These are phyloP conservation scores for Remersonia thermophila DNA, from an alignment of 2,329 filamentous ascomycete species.

Conservation along the genomic window DNA sequence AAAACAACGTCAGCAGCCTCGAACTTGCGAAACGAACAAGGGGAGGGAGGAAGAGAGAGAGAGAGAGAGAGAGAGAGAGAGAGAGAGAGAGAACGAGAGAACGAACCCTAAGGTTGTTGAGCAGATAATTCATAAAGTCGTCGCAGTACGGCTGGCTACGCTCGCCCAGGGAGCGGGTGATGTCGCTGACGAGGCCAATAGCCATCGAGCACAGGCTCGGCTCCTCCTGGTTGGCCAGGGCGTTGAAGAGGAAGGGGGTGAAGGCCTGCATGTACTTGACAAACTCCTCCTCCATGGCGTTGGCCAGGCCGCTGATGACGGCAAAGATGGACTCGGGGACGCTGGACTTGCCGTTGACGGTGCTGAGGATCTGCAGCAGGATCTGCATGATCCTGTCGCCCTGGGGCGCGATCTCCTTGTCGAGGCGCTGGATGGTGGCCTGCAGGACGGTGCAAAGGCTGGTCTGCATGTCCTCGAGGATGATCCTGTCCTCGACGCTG, in stretches of 20 bases:
- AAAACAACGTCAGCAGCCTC: slow-evolving; percentile 1
- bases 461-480: slow-evolving; percentile 94
- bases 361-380: slow-evolving; percentile 67
- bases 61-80: no score
- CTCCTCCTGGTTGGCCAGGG: slow-evolving; percentile 90
- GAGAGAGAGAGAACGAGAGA: no score
- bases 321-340: slow-evolving; percentile 92
- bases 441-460: slow-evolving; percentile 85
- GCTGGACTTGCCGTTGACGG: slow-evolving; percentile 71
- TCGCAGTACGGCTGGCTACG: slow-evolving; percentile 93
- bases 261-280: slow-evolving; percentile 97
- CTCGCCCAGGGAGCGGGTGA: slow-evolving; percentile 80
- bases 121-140: slow-evolving; percentile 92
- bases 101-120: slow-evolving; percentile 76
- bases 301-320: slow-evolving; percentile 81
- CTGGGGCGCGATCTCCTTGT: slow-evolving; percentile 80
- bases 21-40: not conserved
- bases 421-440: slow-evolving; percentile 80
- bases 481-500: slow-evolving; percentile 92
- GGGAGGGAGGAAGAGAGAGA: slow-evolving; percentile 7
- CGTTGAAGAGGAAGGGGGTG: slow-evolving; percentile 82
- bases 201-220: slow-evolving; percentile 90
- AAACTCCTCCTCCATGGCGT: slow-evolving; percentile 84
- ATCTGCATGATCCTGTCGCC: slow-evolving; percentile 90
- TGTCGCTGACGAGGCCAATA: slow-evolving; percentile 93